Evolutionary conservation across 805 yeast genomes (phyloP).

Genomic region (Nematodospora valgi): DNA sequence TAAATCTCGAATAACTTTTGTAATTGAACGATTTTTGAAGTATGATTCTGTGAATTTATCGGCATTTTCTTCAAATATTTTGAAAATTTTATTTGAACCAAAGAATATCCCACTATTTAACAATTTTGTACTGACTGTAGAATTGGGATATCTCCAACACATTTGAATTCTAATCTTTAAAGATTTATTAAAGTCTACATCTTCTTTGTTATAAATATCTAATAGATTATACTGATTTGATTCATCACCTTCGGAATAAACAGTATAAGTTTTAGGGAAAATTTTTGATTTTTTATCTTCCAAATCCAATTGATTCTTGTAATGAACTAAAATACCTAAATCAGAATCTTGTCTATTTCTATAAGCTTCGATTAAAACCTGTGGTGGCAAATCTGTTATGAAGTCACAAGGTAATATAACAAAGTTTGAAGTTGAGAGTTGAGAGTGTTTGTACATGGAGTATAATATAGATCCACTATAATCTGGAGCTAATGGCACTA

Average conservation of each 20-base stretch:
- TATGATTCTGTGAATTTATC: conserved; percentile 33
- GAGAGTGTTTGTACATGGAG: conserved; percentile 41
- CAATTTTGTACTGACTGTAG: conserved; percentile 72
- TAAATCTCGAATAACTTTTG: conserved; percentile 75
- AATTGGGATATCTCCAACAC: conserved; percentile 83
- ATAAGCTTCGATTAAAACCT: conserved; percentile 77
- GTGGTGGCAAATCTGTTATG: conserved; percentile 89
- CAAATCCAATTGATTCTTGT: conserved; percentile 68
- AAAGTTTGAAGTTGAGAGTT: conserved; percentile 34
- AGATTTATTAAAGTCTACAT: conserved; percentile 67
- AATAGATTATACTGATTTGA: conserved; percentile 47
- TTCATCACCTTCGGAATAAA: conserved; percentile 49
- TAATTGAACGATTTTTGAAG: conserved; percentile 47
- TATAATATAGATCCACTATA: conserved; percentile 63
- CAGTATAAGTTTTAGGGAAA: conserved; percentile 63
- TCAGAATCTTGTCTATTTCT: conserved; percentile 67
- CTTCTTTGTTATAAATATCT: conserved; percentile 68
- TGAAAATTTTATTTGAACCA: conserved; percentile 45
- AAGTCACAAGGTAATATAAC: conserved; percentile 94
- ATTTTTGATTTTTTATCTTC: conserved; percentile 66
- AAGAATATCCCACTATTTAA: conserved; percentile 66
- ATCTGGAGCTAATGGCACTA: conserved; percentile 15
- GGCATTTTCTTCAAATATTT: conserved; percentile 42
- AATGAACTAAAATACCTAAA: conserved; percentile 73
- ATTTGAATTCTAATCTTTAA: conserved; percentile 79